Percentiles rank a stretch among this genome's conserved stretches.
These are phyloP conservation scores for Daldinia sp. DNA, from an alignment of 2,329 filamentous ascomycete genomes.

Conservation along the genomic window DNA sequence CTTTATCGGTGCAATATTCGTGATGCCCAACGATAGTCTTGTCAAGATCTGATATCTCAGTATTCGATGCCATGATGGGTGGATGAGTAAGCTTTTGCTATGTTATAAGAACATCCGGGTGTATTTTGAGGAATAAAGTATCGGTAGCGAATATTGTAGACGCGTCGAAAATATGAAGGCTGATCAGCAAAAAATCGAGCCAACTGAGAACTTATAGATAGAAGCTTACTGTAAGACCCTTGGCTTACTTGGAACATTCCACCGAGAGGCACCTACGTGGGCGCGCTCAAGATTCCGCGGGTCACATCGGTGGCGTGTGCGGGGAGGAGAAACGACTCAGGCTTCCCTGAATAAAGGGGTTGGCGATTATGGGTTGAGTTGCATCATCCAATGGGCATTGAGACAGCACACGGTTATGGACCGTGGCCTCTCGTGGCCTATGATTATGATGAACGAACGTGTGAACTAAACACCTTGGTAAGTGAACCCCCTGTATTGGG, in stretches of 20 bases:
- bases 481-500: neutral
- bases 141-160: neutral
- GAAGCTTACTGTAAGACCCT: neutral
- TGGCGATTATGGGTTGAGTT: neutral
- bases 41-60: slow-evolving; percentile 39
- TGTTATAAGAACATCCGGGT: neutral
- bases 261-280: slow-evolving; percentile 30
- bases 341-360: slow-evolving; percentile 23
- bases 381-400: slow-evolving; percentile 7
- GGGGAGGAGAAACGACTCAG: neutral
- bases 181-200: neutral
- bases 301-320: slow-evolving; percentile 21
- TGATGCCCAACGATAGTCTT: slow-evolving; percentile 39
- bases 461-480: neutral
- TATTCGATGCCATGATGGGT: slow-evolving; percentile 38
- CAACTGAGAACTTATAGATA: neutral
- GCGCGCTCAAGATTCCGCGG: slow-evolving; percentile 17
- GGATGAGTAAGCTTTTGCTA: neutral
- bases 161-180: slow-evolving; percentile 2
- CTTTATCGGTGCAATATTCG: slow-evolving; percentile 23
- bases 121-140: slow-evolving; percentile 1
- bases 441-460: neutral
- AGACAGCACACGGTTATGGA: neutral
- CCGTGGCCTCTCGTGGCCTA: neutral
- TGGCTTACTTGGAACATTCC: slow-evolving; percentile 28